phyloP scores from a whole-genome alignment of 1,139 yeast genomes.

The Torulaspora globosa region DNA sequence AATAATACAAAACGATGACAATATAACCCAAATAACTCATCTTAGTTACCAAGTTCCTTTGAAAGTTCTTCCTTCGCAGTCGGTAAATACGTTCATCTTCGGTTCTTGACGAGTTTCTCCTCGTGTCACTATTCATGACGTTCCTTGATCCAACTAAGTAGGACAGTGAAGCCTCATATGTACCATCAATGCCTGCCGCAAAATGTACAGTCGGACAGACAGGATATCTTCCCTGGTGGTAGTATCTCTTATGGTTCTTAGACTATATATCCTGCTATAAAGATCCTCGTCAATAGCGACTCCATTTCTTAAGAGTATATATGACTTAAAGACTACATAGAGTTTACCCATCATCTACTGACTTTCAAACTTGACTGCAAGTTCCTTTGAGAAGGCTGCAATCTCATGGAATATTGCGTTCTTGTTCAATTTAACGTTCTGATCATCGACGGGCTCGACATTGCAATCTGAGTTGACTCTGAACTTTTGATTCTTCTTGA shows the following conservation, averaged over 20 bases:
- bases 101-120: slow-evolving; percentile 4
- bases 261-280: not conserved
- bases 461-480: slow-evolving; percentile 77
- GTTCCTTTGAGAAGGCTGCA: slow-evolving; percentile 54
- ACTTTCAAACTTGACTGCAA: slow-evolving; percentile 30
- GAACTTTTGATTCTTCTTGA: slow-evolving; percentile 55
- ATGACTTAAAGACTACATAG: not conserved
- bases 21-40: slow-evolving; percentile 27
- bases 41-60: slow-evolving; percentile 23
- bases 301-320: not conserved
- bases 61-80: slow-evolving; percentile 29
- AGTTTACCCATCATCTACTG: slow-evolving; percentile 14
- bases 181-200: not conserved
- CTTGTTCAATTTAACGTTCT: slow-evolving; percentile 62
- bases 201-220: not conserved
- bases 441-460: slow-evolving; percentile 56
- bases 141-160: not conserved
- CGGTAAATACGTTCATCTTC: slow-evolving; percentile 20
- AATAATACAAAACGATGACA: slow-evolving; percentile 27
- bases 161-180: not conserved
- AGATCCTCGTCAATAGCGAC: slow-evolving; percentile 2
- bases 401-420: slow-evolving; percentile 75
- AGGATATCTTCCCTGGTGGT: not conserved
- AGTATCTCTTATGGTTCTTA: not conserved
- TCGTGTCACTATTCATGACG: slow-evolving; percentile 8